A percentile compares a stretch with the other conserved stretches of the same genome.
phyloP scores from a whole-genome alignment of 129 eudicot species.

The Pulicaria dysenterica region DNA sequence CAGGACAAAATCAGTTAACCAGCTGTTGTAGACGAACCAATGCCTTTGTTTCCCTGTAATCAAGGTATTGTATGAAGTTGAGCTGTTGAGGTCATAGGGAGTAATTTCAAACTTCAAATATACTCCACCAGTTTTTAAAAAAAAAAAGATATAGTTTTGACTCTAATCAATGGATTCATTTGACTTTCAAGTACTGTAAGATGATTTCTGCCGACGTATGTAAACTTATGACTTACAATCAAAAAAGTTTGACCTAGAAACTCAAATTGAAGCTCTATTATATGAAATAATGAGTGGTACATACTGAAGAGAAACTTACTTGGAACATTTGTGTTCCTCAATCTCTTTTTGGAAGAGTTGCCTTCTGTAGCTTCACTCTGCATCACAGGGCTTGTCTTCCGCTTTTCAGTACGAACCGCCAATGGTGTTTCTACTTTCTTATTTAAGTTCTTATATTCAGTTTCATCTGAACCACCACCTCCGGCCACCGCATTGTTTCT shows the following conservation, averaged over 20 bases:
- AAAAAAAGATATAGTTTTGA: not conserved
- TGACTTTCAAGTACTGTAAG: not conserved
- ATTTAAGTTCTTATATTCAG: not conserved
- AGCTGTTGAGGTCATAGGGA: not conserved
- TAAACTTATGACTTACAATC: not conserved
- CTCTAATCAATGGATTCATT: constrained; percentile 1
- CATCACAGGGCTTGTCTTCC: not conserved
- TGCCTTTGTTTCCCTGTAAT: not conserved
- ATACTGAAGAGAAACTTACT: constrained; percentile 38
- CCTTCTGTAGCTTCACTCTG: not conserved
- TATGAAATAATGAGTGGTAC: not conserved
- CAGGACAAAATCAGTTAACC: not conserved
- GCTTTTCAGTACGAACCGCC: constrained; percentile 1
- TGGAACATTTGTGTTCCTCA: not conserved
- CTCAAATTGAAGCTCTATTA: not conserved
- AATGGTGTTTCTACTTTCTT: not conserved
- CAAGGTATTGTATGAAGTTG: not conserved
- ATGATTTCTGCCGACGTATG: not conserved
- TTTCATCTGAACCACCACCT: constrained; percentile 20
- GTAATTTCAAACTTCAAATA: not conserved
- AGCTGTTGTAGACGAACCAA: not conserved
- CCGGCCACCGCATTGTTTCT: constrained; percentile 8
- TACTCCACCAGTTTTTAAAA: no score
- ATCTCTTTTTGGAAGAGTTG: constrained; percentile 18
- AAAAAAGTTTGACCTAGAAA: constrained; percentile 14